Evolutionary conservation across 2,329 filamentous ascomycete genomes (phyloP).

Genomic region (Trichoderma pleuroti): DNA sequence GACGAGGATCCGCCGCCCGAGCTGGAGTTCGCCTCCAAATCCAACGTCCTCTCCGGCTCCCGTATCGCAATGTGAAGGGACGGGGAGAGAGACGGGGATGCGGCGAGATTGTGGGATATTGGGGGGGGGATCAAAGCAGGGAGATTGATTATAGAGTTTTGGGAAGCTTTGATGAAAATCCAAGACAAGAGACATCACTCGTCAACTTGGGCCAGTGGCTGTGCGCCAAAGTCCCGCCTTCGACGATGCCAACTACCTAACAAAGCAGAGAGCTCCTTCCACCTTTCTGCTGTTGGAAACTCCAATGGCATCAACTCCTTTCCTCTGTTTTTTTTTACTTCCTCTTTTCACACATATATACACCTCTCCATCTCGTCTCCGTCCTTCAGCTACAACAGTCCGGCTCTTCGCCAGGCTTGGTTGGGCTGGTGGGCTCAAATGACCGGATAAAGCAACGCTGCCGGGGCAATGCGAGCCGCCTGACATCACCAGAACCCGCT

Average conservation of each 20-base stretch:
- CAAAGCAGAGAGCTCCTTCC: neutral
- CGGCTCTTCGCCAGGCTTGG: neutral
- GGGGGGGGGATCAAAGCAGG: neutral
- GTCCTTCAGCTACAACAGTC: neutral
- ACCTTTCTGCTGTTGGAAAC: neutral
- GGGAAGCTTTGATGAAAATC: neutral
- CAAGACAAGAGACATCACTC: neutral
- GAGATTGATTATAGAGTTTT: neutral
- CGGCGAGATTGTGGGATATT: neutral
- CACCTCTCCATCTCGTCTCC: neutral
- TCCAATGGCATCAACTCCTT: neutral
- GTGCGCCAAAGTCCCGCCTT: neutral
- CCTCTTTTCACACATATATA: neutral
- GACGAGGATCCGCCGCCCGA: no score
- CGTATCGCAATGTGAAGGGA: no score
- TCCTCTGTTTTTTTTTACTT: no score
- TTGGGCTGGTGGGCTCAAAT: neutral
- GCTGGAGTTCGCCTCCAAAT: no score
- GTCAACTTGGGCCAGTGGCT: neutral
- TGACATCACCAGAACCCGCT: constrained; percentile 11
- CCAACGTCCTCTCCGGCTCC: no score
- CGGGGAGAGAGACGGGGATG: neutral
- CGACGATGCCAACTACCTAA: constrained; percentile 4
- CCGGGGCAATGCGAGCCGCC: neutral
- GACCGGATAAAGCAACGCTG: neutral